A percentile compares a stretch with the other conserved stretches of the same genome.
These are phyloP conservation scores for Nicotiana attenuata DNA, from an alignment of 257 asterid species.

Conservation along the genomic window DNA sequence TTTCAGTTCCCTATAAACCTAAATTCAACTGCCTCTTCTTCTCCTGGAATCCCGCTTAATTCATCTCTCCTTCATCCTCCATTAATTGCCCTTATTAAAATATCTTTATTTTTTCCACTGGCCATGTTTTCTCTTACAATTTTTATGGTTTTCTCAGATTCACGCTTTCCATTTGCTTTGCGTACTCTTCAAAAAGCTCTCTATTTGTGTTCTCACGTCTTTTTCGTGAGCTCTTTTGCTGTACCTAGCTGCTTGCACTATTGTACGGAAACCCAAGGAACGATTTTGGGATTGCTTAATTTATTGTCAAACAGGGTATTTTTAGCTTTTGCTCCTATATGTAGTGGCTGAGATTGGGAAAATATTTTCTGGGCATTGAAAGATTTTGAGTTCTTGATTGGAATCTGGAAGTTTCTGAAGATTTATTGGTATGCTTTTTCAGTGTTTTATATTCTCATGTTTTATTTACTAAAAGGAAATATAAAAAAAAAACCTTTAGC, in stretches of 20 bases:
- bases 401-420: not conserved
- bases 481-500: not conserved
- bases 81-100: not conserved
- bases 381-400: conserved; percentile 4
- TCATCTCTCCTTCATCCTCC: not conserved
- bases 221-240: conserved; percentile 11
- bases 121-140: not conserved
- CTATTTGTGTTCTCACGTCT: conserved; percentile 13
- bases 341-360: not conserved
- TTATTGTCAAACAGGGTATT: not conserved
- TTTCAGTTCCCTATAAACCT: conserved; percentile 14
- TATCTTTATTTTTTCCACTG: not conserved
- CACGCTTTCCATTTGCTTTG: conserved; percentile 27
- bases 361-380: not conserved
- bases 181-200: conserved; percentile 24
- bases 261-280: not conserved
- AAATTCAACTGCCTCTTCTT: conserved; percentile 11
- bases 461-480: not conserved
- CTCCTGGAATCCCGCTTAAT: conserved; percentile 31
- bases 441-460: not conserved
- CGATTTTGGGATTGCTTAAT: not conserved
- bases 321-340: not conserved
- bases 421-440: not conserved
- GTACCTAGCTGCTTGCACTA: not conserved
- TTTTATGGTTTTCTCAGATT: conserved; percentile 3